A percentile compares a stretch with the other conserved stretches of the same genome.
These are phyloP conservation scores for Adansonia madagascariensis DNA, from an alignment of 441 rosid species.

Conservation along the genomic window DNA sequence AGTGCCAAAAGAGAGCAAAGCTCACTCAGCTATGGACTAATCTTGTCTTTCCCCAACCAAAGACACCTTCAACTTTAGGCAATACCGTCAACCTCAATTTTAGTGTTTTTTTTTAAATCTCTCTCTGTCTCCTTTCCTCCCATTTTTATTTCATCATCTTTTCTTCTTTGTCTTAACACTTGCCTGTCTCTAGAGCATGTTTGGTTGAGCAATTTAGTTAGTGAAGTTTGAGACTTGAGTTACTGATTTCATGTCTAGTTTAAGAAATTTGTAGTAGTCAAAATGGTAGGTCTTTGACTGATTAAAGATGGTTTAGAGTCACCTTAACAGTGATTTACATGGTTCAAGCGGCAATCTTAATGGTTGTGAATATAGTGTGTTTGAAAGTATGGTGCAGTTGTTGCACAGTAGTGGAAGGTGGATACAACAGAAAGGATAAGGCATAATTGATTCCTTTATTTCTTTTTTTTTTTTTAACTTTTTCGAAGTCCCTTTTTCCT, in stretches of 20 bases:
- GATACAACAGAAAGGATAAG: neutral
- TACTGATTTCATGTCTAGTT: neutral
- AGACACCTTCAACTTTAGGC: too few species aligned
- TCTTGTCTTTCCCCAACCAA: neutral
- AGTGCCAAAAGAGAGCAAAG: slow-evolving; percentile 7
- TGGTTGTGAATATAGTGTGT: neutral
- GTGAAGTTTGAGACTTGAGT: slow-evolving; percentile 12
- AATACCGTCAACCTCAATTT: too few species aligned
- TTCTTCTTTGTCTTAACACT: neutral
- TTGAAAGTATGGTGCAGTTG: neutral
- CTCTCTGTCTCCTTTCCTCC: neutral
- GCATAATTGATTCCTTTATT: neutral
- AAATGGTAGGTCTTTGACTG: slow-evolving; percentile 1
- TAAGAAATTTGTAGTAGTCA: neutral
- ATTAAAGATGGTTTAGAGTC: slow-evolving; percentile 13
- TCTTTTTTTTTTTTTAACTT: neutral
- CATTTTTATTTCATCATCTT: neutral
- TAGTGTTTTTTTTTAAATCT: too few species aligned
- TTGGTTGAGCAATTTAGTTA: neutral
- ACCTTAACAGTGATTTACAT: neutral
- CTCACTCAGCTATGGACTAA: neutral
- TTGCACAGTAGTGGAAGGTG: neutral
- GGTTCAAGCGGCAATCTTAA: slow-evolving; percentile 16
- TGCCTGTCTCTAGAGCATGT: slow-evolving; percentile 1
- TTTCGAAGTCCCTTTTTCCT: neutral